Conservation (phyloP, 2,329 filamentous ascomycete species). For the Penicillium occitanis region DNA sequence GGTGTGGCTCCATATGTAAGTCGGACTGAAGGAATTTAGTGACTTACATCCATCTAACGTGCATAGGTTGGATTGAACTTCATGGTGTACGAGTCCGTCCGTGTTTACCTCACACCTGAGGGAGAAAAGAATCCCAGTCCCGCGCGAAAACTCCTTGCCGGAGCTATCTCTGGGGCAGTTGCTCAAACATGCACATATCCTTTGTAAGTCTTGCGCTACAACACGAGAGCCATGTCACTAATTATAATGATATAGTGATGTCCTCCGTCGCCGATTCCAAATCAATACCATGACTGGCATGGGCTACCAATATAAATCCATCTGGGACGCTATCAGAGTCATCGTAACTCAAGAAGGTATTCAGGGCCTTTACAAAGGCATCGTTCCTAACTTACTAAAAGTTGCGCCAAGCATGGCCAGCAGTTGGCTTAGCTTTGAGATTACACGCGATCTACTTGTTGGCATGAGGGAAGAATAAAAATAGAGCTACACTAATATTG, state of each 20-base stretch:
- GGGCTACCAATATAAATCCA: constrained; percentile 90
- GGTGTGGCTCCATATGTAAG: constrained; percentile 90
- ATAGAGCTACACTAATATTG: constrained; percentile 3
- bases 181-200: constrained; percentile 98
- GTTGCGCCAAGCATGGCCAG: constrained; percentile 98
- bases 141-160: constrained; percentile 78
- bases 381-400: constrained; percentile 91
- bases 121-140: constrained; percentile 81
- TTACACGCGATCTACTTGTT: constrained; percentile 84
- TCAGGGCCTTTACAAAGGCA: constrained; percentile 88
- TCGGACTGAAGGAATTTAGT: constrained; percentile 19
- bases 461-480: constrained; percentile 45
- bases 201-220: constrained; percentile 64
- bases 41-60: constrained; percentile 12
- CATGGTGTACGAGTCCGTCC: constrained; percentile 92
- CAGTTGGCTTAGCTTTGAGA: constrained; percentile 95
- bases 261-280: constrained; percentile 89
- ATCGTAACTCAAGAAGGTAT: constrained; percentile 84
- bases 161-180: constrained; percentile 91
- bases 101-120: constrained; percentile 79
- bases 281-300: constrained; percentile 99
- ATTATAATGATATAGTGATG: constrained; percentile 60
- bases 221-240: constrained; percentile 7
- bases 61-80: constrained; percentile 87
- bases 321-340: constrained; percentile 76